Conservation (phyloP, 208 protist genomes). For the Strigomonas culicis region DNA sequence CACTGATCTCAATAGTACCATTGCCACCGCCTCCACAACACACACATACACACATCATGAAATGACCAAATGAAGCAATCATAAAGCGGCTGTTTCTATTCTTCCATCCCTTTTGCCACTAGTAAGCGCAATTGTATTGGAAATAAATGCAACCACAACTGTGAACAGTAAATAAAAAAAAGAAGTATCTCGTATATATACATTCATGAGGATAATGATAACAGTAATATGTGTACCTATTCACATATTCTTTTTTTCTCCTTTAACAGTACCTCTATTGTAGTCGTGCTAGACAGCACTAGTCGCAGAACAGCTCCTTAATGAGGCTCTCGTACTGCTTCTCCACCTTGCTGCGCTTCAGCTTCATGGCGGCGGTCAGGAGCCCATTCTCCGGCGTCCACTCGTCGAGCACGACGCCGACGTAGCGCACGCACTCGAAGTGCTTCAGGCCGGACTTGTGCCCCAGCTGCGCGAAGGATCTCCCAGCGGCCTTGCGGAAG, state of each 20-base stretch:
- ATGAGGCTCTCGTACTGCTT: conserved; percentile 49
- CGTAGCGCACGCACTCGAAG: conserved; percentile 45
- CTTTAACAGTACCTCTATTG: no score
- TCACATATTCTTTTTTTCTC: conserved; percentile 6
- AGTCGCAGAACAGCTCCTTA: conserved; percentile 46
- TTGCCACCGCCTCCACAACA: background rate
- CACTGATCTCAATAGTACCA: background rate
- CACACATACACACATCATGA: conserved; percentile 1
- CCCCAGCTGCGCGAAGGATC: background rate
- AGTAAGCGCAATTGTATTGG: background rate
- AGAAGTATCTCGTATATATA: background rate
- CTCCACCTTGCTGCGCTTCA: conserved; percentile 53
- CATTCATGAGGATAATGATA: background rate
- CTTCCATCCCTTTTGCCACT: background rate
- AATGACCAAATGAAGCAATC: background rate
- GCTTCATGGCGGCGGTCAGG: conserved; percentile 72
- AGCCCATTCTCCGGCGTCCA: conserved; percentile 80
- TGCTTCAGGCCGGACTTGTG: conserved; percentile 20
- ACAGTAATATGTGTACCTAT: background rate
- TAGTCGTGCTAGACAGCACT: no score
- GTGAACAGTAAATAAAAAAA: conserved; percentile 11
- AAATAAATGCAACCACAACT: conserved; percentile 2
- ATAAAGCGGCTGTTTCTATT: background rate
- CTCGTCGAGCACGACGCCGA: conserved; percentile 42
- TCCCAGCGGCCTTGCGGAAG: conserved; percentile 23